phyloP scores from a whole-genome alignment of 495 filamentous ascomycete species.

The Penicillium taxi region DNA sequence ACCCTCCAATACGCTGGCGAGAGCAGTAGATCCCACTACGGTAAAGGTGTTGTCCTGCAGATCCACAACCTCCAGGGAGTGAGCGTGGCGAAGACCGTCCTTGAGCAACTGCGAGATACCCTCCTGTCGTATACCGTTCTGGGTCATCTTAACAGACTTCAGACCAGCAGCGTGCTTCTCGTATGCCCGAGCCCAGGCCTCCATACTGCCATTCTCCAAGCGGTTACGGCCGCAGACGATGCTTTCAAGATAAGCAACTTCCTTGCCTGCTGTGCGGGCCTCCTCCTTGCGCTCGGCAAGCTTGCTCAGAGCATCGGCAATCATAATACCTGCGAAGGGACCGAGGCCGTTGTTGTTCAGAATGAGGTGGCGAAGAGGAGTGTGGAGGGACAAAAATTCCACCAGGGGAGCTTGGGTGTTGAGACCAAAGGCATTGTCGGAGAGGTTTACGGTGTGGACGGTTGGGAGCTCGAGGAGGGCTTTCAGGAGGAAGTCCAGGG shows the following conservation, averaged over 20 bases:
- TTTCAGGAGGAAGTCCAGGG: slow-evolving; percentile 74
- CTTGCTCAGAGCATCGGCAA: slow-evolving; percentile 67
- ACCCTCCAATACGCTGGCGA: slow-evolving; percentile 61
- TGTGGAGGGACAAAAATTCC: slow-evolving; percentile 76
- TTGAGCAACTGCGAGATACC: slow-evolving; percentile 72
- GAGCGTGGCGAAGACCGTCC: slow-evolving; percentile 63
- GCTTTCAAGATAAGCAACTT: slow-evolving; percentile 78
- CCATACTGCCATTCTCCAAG: slow-evolving; percentile 92
- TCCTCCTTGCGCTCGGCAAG: slow-evolving; percentile 78
- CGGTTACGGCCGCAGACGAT: slow-evolving; percentile 93
- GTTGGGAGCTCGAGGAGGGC: slow-evolving; percentile 74
- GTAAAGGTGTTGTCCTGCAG: slow-evolving; percentile 98
- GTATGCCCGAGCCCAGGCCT: slow-evolving; percentile 82
- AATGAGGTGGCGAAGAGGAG: slow-evolving; percentile 82
- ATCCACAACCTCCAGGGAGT: slow-evolving; percentile 64
- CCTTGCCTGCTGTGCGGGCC: slow-evolving; percentile 57
- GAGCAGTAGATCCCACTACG: slow-evolving; percentile 62
- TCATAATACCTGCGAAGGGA: slow-evolving; percentile 73
- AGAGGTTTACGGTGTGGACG: slow-evolving; percentile 86
- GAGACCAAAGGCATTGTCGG: slow-evolving; percentile 95
- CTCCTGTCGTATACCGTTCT: slow-evolving; percentile 94
- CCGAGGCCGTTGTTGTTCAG: slow-evolving; percentile 99
- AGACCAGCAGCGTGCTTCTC: slow-evolving; percentile 65
- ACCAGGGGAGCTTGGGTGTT: slow-evolving; percentile 79
- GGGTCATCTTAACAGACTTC: slow-evolving; percentile 89